Evolutionary conservation across 805 yeast genomes (phyloP).

Genomic region (Hermanozyma aechmeae): DNA sequence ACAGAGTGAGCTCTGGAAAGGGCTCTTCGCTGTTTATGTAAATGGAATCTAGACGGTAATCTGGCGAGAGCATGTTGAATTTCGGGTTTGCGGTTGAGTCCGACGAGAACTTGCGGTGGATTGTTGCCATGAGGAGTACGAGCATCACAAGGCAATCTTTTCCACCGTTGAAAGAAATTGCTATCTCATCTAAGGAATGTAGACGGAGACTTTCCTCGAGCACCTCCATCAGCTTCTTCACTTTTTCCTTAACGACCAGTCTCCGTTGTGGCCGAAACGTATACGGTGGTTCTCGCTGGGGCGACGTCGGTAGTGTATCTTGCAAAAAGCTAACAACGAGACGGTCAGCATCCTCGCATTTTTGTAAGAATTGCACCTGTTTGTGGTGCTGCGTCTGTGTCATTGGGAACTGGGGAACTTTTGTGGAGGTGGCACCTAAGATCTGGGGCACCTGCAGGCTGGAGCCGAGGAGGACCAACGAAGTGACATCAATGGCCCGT

Average conservation of each 20-base stretch:
- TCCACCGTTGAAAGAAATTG: conserved; percentile 92
- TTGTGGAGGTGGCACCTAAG: too few species aligned
- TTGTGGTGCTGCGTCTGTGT: too few species aligned
- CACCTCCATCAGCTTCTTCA: conserved; percentile 17
- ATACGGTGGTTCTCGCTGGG: conserved; percentile 11
- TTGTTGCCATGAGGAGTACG: conserved; percentile 56
- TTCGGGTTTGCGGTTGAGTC: conserved; percentile 5
- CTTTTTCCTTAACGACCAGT: conserved; percentile 17
- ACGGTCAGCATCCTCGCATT: conserved; percentile 25
- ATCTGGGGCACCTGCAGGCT: too few species aligned
- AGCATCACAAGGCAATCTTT: conserved; percentile 92
- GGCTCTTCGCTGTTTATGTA: conserved; percentile 69
- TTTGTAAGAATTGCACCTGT: too few species aligned
- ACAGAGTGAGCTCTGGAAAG: conserved; percentile 60
- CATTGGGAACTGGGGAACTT: too few species aligned
- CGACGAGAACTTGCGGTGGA: conserved; percentile 17
- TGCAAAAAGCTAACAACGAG: conserved; percentile 21
- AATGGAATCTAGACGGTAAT: conserved; percentile 45
- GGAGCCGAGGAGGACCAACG: too few species aligned
- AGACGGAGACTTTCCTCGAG: conserved; percentile 7
- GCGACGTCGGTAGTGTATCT: conserved; percentile 19
- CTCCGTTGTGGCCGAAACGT: conserved; percentile 13
- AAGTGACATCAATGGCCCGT: too few species aligned
- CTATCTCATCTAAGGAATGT: conserved; percentile 32
- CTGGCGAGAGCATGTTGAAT: conserved; percentile 11